A percentile compares a stretch with the other conserved stretches of the same genome.
Evolutionary conservation across 495 filamentous ascomycete genomes (phyloP).

Genomic region (Tuber calosporum): DNA sequence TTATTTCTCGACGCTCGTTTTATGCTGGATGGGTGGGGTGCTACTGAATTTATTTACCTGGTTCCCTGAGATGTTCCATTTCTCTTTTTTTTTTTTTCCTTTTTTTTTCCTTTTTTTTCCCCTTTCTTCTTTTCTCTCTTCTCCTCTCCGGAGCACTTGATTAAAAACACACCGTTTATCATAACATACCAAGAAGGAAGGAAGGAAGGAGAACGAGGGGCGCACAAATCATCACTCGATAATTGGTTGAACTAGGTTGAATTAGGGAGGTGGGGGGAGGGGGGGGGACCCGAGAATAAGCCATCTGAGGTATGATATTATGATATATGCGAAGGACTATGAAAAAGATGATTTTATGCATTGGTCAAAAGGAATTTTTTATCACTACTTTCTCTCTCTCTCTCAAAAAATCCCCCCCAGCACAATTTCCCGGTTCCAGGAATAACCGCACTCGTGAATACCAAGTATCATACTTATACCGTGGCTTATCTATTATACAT

Average conservation of each 20-base stretch:
- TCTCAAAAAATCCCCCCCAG: no score
- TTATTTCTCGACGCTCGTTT: neutral
- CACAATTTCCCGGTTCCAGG: no score
- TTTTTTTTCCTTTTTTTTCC: neutral
- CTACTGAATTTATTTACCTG: neutral
- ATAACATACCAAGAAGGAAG: no score
- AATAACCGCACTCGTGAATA: no score
- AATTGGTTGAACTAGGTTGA: neutral
- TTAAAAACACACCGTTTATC: neutral
- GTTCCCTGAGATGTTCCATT: neutral
- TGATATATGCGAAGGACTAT: no score
- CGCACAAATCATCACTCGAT: neutral
- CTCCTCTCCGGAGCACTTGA: neutral
- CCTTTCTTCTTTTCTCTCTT: no score
- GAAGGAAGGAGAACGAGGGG: neutral
- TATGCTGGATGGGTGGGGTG: neutral
- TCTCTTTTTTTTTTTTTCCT: neutral
- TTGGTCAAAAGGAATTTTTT: neutral
- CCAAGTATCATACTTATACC: no score
- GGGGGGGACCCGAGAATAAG: neutral
- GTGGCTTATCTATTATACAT: no score
- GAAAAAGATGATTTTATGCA: neutral
- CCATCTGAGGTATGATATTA: neutral
- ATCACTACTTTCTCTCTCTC: no score
- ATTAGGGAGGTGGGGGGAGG: neutral